Evolutionary conservation across 768 basidiomycete genomes (phyloP).

Genomic region (Saitozyma sp.): DNA sequence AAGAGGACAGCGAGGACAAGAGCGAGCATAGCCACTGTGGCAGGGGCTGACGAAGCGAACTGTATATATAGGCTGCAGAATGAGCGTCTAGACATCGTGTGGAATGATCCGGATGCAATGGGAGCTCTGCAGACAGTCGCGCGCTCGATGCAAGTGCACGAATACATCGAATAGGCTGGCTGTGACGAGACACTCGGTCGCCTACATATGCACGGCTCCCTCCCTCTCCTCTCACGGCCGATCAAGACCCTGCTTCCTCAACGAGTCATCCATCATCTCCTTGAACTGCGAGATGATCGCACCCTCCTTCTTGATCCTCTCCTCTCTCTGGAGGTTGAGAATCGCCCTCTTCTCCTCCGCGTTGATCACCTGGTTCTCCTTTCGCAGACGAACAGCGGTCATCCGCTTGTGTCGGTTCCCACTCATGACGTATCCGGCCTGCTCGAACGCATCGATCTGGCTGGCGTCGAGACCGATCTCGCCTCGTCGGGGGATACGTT

Average conservation of each 20-base stretch:
- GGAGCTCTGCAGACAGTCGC: too few relatives aligned
- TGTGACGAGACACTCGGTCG: too few relatives aligned
- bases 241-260: slow-evolving; percentile 21
- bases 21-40: too few relatives aligned
- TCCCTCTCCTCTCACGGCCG: too few relatives aligned
- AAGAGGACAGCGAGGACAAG: too few relatives aligned
- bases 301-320: slow-evolving; percentile 84
- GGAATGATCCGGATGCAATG: too few relatives aligned
- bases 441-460: slow-evolving; percentile 83
- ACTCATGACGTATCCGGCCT: slow-evolving; percentile 95
- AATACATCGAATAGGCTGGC: too few relatives aligned
- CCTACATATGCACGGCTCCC: too few relatives aligned
- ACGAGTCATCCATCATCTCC: slow-evolving; percentile 36
- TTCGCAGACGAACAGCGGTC: slow-evolving; percentile 98
- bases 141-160: too few relatives aligned
- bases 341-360: slow-evolving; percentile 98
- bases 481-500: slow-evolving; percentile 96
- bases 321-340: slow-evolving; percentile 89
- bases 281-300: slow-evolving; percentile 73
- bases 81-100: too few relatives aligned
- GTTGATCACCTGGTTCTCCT: slow-evolving; percentile 99
- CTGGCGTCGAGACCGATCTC: slow-evolving; percentile 91
- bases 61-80: too few relatives aligned
- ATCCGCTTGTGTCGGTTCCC: slow-evolving; percentile 91
- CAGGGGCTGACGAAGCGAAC: too few relatives aligned